Percentiles rank a stretch among this genome's conserved stretches.
Conservation (phyloP, 2,329 filamentous ascomycete genomes). For the Scedosporium apiospermum region DNA sequence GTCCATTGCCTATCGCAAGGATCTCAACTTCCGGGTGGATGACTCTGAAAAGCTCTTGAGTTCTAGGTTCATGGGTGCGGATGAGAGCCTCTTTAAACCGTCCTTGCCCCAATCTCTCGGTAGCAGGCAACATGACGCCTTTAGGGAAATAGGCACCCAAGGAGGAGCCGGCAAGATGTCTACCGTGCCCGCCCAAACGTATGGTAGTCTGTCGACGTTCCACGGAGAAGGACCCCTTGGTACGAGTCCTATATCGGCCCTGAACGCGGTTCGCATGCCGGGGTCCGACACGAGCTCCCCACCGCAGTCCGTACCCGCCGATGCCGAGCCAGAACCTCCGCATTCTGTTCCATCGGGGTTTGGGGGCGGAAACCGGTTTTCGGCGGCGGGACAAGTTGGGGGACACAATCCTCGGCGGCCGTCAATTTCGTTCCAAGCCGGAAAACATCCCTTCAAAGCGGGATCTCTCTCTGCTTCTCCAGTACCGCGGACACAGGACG, state of each 20-base stretch:
- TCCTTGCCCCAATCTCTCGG: conserved; percentile 51
- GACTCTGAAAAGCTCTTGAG: conserved; percentile 85
- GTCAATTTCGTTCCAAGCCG: conserved; percentile 80
- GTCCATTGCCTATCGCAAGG: conserved; percentile 73
- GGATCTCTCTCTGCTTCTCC: conserved; percentile 90
- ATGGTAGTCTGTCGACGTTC: conserved; percentile 84
- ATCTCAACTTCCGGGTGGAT: conserved; percentile 85
- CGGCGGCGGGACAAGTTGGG: conserved; percentile 4
- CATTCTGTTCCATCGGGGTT: conserved; percentile 39
- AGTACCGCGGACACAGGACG: conserved; percentile 36
- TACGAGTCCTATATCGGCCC: conserved; percentile 76
- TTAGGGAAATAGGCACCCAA: conserved; percentile 5
- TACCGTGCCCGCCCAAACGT: conserved; percentile 48
- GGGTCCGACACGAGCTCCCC: conserved; percentile 56
- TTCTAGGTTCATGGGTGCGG: conserved; percentile 85
- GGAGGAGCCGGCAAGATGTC: neutral
- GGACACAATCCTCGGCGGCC: conserved; percentile 42
- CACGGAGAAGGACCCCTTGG: conserved; percentile 69
- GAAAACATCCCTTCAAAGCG: conserved; percentile 90
- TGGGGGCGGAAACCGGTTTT: conserved; percentile 8
- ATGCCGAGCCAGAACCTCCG: conserved; percentile 30
- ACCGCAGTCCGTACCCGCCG: conserved; percentile 36
- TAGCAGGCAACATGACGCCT: conserved; percentile 5
- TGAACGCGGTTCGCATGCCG: conserved; percentile 56
- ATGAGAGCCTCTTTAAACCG: conserved; percentile 79